A percentile compares a stretch with the other conserved stretches of the same genome.
phyloP scores from a whole-genome alignment of 768 basidiomycete genomes.

The Hygrophorus pudorinus region DNA sequence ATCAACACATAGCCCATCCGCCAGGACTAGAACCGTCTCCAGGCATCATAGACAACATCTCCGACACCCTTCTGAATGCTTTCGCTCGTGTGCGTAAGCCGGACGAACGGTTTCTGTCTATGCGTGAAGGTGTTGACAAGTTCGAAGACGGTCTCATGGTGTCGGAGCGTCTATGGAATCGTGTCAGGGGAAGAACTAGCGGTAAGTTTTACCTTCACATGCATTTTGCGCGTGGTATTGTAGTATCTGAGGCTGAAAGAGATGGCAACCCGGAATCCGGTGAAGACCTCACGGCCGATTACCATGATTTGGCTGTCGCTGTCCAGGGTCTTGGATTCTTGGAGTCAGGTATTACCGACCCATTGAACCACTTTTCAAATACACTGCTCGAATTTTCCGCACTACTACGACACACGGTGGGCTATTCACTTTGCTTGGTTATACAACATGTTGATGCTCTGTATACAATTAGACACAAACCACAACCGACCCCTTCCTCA shows the following conservation, averaged over 20 bases:
- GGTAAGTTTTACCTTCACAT: slow-evolving; percentile 48
- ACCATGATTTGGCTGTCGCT: slow-evolving; percentile 92
- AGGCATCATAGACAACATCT: slow-evolving; percentile 88
- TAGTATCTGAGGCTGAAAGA: slow-evolving; percentile 76
- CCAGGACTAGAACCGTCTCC: slow-evolving; percentile 71
- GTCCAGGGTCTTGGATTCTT: slow-evolving; percentile 97
- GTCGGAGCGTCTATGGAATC: slow-evolving; percentile 73
- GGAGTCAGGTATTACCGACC: slow-evolving; percentile 97
- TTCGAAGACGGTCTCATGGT: slow-evolving; percentile 88
- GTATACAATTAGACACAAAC: slow-evolving; percentile 56
- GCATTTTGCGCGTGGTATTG: slow-evolving; percentile 17
- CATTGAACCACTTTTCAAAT: slow-evolving; percentile 93
- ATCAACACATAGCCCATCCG: slow-evolving; percentile 89
- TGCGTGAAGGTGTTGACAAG: slow-evolving; percentile 89
- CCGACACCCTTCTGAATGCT: slow-evolving; percentile 92
- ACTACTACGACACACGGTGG: slow-evolving; percentile 72
- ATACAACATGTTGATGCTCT: slow-evolving; percentile 1
- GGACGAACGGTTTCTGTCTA: slow-evolving; percentile 87
- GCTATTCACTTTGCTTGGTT: slow-evolving; percentile 11
- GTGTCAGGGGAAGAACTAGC: slow-evolving; percentile 72
- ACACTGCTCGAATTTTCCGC: slow-evolving; percentile 93
- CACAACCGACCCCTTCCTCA: slow-evolving; percentile 85
- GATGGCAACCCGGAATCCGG: slow-evolving; percentile 69
- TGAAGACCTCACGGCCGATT: slow-evolving; percentile 95
- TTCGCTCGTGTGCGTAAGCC: slow-evolving; percentile 95